Evolutionary conservation across 495 filamentous ascomycete genomes (phyloP), one percentile per base, ranked within the genome.

Genomic region (Ascodesmis nigricans): DNA sequence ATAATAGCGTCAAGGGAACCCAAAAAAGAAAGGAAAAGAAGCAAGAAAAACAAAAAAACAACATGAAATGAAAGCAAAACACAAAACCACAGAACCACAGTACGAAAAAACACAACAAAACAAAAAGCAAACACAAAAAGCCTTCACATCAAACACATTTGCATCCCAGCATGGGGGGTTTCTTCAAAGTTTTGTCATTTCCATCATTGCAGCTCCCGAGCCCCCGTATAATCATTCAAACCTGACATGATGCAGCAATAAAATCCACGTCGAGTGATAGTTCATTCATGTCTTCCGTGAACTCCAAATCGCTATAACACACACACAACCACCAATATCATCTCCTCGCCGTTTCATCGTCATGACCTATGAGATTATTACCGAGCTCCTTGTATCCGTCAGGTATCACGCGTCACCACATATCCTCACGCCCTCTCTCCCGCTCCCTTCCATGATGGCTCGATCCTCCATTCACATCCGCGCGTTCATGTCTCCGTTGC

Each of bases 401-500:
- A 10, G 31, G 7, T 10, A 33, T n/a, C 20, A 36, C 36, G 1
- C 30, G 15, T 9, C 37, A 29, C 19, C 31, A 28, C 3, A 38
- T 21, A 8, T 38, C 15, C 23, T 23, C 36, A 16, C 33, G 19
- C n/a, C 41, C 36, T 26, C 24, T 21, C 14, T 37, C 19, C 2
- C 45, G 28, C 11, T 30, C 21, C 21, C 25, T 25, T 11, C 35
- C 38, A 19, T 30, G 10, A 15, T 45, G 42, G 10, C 52, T 48
- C 19, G 46, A 52, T 38, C 66, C 61, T 32, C 53, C 44, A 28
- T 58, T 55, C 37, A 63, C 57, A 23, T 59, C 30, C 11, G 49
- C 45, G 33, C 37, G 45, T 9, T 34, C n/a, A 7, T 40, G 16
- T 58, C 26, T 66, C 58, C 59, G 34, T 64, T 57, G 18, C 54